A percentile compares a stretch with the other conserved stretches of the same genome.
Evolutionary conservation across 495 filamentous ascomycete species (phyloP).

Genomic region (Aspergillus cavernicola): DNA sequence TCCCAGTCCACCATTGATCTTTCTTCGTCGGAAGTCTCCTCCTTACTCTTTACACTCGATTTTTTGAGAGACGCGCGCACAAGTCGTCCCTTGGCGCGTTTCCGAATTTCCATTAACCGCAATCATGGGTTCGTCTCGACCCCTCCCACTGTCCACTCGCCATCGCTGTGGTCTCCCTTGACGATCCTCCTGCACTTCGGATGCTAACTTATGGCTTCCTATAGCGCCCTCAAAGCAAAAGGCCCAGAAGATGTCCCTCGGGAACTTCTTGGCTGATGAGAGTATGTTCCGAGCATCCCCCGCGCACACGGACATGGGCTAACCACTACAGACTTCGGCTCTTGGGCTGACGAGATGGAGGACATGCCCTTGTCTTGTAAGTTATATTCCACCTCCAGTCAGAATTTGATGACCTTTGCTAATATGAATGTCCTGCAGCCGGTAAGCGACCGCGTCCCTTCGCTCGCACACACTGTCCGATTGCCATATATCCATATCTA

Average conservation of each 20-base stretch:
- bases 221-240: conserved; percentile 82
- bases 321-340: conserved; percentile 68
- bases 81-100: conserved; percentile 42
- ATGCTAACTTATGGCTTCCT: conserved; percentile 22
- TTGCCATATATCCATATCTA: conserved; percentile 14
- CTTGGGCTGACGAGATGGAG: conserved; percentile 99
- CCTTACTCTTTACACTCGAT: conserved; percentile 17
- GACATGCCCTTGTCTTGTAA: conserved; percentile 71
- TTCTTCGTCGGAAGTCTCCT: conserved; percentile 20
- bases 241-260: conserved; percentile 89
- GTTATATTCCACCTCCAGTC: conserved; percentile 24
- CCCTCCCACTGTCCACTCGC: conserved; percentile 16
- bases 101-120: conserved; percentile 48
- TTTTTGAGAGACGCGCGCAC: conserved; percentile 42
- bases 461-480: background rate
- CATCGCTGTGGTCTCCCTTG: conserved; percentile 3
- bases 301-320: conserved; percentile 30
- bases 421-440: conserved; percentile 23
- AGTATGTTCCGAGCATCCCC: conserved; percentile 51
- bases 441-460: conserved; percentile 30
- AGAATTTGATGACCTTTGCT: conserved; percentile 16
- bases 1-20: conserved; percentile 2
- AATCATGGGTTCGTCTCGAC: conserved; percentile 78
- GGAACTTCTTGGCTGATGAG: conserved; percentile 83
- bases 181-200: background rate